Evolutionary conservation across 352 stramenopile genomes (phyloP).

Genomic region (Globisporangium iwayamae): DNA sequence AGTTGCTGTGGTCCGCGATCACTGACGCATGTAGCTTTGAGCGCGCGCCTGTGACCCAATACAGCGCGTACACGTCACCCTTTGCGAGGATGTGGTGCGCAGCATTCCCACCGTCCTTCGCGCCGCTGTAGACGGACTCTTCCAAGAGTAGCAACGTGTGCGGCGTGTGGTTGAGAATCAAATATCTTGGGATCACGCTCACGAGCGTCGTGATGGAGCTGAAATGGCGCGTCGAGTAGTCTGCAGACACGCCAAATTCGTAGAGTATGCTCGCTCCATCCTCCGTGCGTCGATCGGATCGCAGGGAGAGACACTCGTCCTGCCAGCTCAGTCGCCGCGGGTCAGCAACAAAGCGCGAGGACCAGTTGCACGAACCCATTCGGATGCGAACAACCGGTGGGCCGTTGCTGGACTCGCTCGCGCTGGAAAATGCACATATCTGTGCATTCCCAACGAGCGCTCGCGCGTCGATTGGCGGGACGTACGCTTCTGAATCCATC

Average conservation of each 20-base stretch:
- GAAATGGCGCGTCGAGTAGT: constrained; percentile 81
- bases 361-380: constrained; percentile 61
- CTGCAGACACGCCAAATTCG: constrained; percentile 75
- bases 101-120: constrained; percentile 25
- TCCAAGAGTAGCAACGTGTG: constrained; percentile 72
- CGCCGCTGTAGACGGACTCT: constrained; percentile 15
- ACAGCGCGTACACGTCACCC: constrained; percentile 76
- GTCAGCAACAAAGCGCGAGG: constrained; percentile 64
- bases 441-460: constrained; percentile 72
- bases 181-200: constrained; percentile 78
- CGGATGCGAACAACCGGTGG: constrained; percentile 53
- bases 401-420: constrained; percentile 20
- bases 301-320: constrained; percentile 71
- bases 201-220: constrained; percentile 80
- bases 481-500: constrained; percentile 54
- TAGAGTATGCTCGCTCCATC: constrained; percentile 49
- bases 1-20: constrained; percentile 38
- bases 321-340: constrained; percentile 78
- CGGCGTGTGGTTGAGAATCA: constrained; percentile 64
- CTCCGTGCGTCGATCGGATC: constrained; percentile 22
- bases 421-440: constrained; percentile 65
- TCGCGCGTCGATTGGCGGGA: constrained; percentile 45
- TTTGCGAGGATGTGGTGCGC: constrained; percentile 69
- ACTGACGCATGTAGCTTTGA: constrained; percentile 55
- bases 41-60: constrained; percentile 62